These are phyloP conservation scores for Triticum turgidum DNA, from an alignment of 176 grass and related monocot genomes.

Conservation along the genomic window DNA sequence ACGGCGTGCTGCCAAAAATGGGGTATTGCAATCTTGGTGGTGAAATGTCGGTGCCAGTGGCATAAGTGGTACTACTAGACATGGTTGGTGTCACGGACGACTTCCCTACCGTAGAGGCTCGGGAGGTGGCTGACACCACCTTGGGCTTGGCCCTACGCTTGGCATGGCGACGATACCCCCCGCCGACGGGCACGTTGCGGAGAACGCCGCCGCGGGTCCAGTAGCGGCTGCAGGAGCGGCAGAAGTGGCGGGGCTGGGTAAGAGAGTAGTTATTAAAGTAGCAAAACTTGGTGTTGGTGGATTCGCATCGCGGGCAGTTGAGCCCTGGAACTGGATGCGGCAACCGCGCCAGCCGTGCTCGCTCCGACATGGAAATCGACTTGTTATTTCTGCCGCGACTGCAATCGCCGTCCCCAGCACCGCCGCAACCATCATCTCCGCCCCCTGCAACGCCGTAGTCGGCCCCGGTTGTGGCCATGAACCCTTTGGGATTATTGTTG, in stretches of 20 bases:
- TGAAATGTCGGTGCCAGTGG: background rate
- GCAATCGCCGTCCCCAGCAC: background rate
- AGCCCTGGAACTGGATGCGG: conserved; percentile 39
- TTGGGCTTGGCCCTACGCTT: conserved; percentile 25
- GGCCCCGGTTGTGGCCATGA: background rate
- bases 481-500: background rate
- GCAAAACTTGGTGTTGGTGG: conserved; percentile 89
- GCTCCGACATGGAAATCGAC: conserved; percentile 21
- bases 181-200: conserved; percentile 55
- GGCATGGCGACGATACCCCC: conserved; percentile 41
- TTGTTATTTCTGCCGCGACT: background rate
- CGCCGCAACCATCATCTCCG: background rate
- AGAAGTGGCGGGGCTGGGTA: conserved; percentile 83
- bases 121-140: background rate
- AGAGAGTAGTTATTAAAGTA: conserved; percentile 95
- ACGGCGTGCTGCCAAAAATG: no score
- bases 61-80: background rate
- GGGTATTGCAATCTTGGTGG: background rate
- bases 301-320: conserved; percentile 71
- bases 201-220: conserved; percentile 85
- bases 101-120: background rate
- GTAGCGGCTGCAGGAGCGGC: conserved; percentile 81
- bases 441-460: background rate
- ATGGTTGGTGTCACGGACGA: background rate
- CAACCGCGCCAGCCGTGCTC: conserved; percentile 27